Evolutionary conservation across 352 stramenopile genomes (phyloP).

Genomic region (Phytopythium mirpurense): DNA sequence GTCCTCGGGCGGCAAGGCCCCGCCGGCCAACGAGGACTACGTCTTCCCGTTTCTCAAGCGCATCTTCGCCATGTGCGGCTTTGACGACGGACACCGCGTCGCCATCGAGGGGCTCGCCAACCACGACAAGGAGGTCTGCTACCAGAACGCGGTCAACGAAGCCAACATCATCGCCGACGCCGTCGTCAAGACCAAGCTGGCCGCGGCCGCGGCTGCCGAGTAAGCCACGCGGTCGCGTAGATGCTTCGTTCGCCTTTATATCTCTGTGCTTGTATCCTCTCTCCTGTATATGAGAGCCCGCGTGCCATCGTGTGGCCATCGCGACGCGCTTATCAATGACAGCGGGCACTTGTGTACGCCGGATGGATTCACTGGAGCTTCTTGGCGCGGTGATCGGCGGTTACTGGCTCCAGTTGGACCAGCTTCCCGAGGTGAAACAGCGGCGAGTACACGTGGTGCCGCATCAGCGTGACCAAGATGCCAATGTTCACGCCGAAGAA

Average conservation of each 20-base stretch:
- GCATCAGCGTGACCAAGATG: constrained; percentile 74
- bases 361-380: constrained; percentile 4
- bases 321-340: not conserved
- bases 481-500: constrained; percentile 88
- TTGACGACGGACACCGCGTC: constrained; percentile 59
- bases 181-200: constrained; percentile 25
- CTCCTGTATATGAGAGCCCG: not conserved
- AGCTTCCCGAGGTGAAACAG: constrained; percentile 47
- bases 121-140: constrained; percentile 62
- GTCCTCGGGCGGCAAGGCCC: constrained; percentile 62
- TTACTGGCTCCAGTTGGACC: constrained; percentile 28
- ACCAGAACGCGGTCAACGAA: constrained; percentile 42
- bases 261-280: not conserved
- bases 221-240: not conserved
- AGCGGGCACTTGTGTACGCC: not conserved
- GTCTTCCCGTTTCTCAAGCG: constrained; percentile 66
- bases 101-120: constrained; percentile 55
- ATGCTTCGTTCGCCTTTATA: not conserved
- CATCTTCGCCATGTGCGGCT: constrained; percentile 76
- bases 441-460: constrained; percentile 48
- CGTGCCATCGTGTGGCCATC: too few species aligned
- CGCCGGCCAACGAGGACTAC: constrained; percentile 50
- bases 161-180: constrained; percentile 55
- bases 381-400: constrained; percentile 6
- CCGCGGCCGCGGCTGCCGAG: not conserved